Percentiles rank a stretch among this genome's conserved stretches.
Conservation (phyloP, 2,329 filamentous ascomycete genomes). For the Phaeosphaeriaceae sp. region DNA sequence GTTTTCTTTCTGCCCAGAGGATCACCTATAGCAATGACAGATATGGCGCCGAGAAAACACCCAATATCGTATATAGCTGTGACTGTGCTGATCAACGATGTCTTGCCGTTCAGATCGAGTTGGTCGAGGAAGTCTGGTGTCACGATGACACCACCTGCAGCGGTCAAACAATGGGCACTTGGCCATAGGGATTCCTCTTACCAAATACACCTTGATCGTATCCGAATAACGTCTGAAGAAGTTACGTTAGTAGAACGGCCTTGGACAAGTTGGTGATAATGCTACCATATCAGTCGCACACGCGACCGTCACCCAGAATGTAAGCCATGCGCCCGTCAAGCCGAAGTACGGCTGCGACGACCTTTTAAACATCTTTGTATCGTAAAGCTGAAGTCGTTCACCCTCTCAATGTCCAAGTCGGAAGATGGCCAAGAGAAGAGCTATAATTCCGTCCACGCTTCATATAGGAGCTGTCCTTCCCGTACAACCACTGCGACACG, state of each 20-base stretch:
- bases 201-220: constrained; percentile 63
- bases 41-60: constrained; percentile 64
- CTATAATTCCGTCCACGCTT: not conserved
- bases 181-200: constrained; percentile 13
- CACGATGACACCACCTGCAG: constrained; percentile 59
- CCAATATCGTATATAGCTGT: constrained; percentile 67
- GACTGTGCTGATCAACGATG: constrained; percentile 55
- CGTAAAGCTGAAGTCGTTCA: not conserved
- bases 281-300: constrained; percentile 28
- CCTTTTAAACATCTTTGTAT: constrained; percentile 16
- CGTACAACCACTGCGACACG: not conserved
- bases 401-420: not conserved
- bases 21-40: constrained; percentile 55
- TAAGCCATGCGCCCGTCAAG: constrained; percentile 62
- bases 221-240: constrained; percentile 49
- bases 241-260: not conserved
- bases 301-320: constrained; percentile 62
- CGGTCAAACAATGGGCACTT: not conserved
- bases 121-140: constrained; percentile 60
- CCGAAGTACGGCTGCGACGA: constrained; percentile 59
- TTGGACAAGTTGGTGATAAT: not conserved
- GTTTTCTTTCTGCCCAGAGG: constrained; percentile 57
- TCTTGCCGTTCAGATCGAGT: constrained; percentile 53
- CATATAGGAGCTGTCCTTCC: not conserved
- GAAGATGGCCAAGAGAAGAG: not conserved